These are phyloP conservation scores for Yamadazyma phyllophila DNA, from an alignment of 805 yeast genomes.

Conservation along the genomic window DNA sequence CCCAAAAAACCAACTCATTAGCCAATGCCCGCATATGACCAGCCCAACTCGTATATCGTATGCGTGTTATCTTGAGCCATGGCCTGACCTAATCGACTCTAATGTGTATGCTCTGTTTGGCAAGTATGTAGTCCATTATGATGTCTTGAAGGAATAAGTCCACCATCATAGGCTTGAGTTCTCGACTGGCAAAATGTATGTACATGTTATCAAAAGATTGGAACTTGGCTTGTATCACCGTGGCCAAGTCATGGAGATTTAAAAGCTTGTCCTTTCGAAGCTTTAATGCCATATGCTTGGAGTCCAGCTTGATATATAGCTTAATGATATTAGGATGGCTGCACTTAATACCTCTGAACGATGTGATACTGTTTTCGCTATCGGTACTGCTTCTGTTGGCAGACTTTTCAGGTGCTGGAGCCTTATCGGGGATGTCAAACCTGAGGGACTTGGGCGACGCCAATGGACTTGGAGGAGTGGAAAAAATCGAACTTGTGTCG, in stretches of 20 bases:
- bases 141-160: slow-evolving; percentile 9
- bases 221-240: slow-evolving; percentile 9
- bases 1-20: too few relatives aligned
- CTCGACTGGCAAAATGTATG: slow-evolving; percentile 9
- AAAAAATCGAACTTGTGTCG: slow-evolving; percentile 5
- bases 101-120: slow-evolving; percentile 11
- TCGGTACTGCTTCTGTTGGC: background rate
- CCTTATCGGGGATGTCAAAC: slow-evolving; percentile 11
- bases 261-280: slow-evolving; percentile 14
- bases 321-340: slow-evolving; percentile 3
- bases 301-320: slow-evolving; percentile 7
- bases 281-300: slow-evolving; percentile 1
- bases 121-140: slow-evolving; percentile 14
- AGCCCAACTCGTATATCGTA: too few relatives aligned
- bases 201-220: slow-evolving; percentile 1
- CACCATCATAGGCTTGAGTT: slow-evolving; percentile 11
- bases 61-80: too few relatives aligned
- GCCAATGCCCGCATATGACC: too few relatives aligned
- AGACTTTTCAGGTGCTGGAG: background rate
- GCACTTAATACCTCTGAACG: slow-evolving; percentile 7
- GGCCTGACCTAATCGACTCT: slow-evolving; percentile 4
- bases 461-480: background rate
- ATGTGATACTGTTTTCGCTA: background rate
- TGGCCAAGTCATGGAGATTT: slow-evolving; percentile 7
- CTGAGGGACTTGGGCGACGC: slow-evolving; percentile 7